Conservation (phyloP, 1,284 basidiomycete species). For the Rhodotorula sp. region DNA sequence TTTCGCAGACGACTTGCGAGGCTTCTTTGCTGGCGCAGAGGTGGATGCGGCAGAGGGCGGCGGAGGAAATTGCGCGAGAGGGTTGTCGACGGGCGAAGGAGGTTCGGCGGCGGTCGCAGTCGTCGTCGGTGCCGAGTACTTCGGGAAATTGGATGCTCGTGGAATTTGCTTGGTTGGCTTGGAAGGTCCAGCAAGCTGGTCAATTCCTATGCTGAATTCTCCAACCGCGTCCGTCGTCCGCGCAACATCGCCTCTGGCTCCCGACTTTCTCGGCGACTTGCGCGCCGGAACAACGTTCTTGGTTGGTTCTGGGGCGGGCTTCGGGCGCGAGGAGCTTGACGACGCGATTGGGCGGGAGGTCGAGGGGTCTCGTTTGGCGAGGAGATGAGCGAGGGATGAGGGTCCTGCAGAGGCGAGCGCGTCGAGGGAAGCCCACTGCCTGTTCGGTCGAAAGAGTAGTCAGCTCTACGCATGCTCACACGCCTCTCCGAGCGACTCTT, state of each 20-base stretch:
- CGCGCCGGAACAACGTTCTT: neutral
- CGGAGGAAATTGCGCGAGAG: no score
- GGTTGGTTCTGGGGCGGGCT: neutral
- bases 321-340: neutral
- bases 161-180: no score
- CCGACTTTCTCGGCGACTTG: no score
- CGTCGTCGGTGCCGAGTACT: no score
- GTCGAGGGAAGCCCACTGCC: constrained; percentile 4
- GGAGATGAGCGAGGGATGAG: constrained; percentile 2
- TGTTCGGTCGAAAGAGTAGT: neutral
- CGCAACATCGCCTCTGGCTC: no score
- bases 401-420: constrained; percentile 2
- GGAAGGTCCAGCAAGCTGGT: no score
- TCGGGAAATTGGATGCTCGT: no score
- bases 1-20: neutral
- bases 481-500: neutral
- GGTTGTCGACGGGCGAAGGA: no score
- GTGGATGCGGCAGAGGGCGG: neutral
- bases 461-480: neutral
- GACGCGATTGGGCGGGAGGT: neutral
- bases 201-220: neutral
- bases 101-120: no score
- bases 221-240: neutral
- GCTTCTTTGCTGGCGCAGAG: neutral
- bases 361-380: neutral